Evolutionary conservation across 1,284 basidiomycete species (phyloP), one percentile per base, ranked within the genome.

Genomic region (Tylopilus orsonianus): DNA sequence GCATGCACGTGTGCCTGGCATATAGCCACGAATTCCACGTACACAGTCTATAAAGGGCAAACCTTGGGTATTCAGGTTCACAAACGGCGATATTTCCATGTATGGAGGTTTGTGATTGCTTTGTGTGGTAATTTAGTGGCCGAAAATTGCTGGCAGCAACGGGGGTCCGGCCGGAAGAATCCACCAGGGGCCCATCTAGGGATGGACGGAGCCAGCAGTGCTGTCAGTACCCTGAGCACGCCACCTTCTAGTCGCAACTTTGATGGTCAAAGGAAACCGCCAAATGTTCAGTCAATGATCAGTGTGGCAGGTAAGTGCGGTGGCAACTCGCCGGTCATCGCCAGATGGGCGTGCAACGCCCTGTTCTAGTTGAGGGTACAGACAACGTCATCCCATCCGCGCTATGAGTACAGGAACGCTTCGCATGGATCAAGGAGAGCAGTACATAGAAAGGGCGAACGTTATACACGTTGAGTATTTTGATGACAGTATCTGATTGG

Each of bases 351-450:
- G 46, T 44, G 47, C 46, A 48, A 40, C 40, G 13, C 39, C 48
- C 44, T 41, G n/a, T 60, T 49, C 48, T 32, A 36, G 48, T 44
- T 39, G 43, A 35, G 60, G 62, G 62, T 23, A 36, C 50, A 42
- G 39, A 32, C 49, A 61, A 65, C 60, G 59, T 63, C 53, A 64
- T 23, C 42, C 19, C 42, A 37, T 36, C 45, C 14, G 38, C 39
- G 49, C 43, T 46, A 50, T 52, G 46, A 43, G 37, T 44, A 50
- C 49, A 61, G 61, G 57, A 64, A 65, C 58, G 46, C 44, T 61
- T 65, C 58, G 52, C 52, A 64, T 62, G 49, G 41, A 62, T 57
- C 49, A 64, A 57, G 37, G 40, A 42, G 41, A 50, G 59, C 57
- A 46, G 36, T 42, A 41, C 48, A 52, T 49, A n/a, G 41, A 50